Evolutionary conservation across 1,139 yeast species (phyloP).

Genomic region (Hyphopichia khmerensis): DNA sequence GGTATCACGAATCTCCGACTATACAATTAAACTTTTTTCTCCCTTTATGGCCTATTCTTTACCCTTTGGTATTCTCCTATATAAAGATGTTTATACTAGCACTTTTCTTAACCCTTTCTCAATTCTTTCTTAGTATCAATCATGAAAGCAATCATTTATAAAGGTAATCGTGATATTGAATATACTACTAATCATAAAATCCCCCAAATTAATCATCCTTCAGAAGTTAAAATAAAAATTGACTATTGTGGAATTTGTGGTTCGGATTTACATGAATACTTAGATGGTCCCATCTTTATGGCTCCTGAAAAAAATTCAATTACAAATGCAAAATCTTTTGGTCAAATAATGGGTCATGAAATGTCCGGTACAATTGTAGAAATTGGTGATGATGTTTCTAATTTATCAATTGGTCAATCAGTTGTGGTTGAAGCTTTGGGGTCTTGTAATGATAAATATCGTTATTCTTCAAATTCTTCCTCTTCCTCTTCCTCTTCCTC

Average conservation of each 20-base stretch:
- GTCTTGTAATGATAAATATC: conserved; percentile 36
- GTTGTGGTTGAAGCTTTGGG: conserved; percentile 42
- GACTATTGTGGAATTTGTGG: conserved; percentile 63
- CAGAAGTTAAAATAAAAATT: conserved; percentile 51
- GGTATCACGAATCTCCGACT: too few species aligned
- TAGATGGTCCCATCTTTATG: conserved; percentile 54
- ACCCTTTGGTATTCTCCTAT: too few species aligned
- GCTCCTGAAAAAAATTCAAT: conserved; percentile 20
- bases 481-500: too few species aligned
- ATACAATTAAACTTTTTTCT: too few species aligned
- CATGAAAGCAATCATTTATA: conserved; percentile 58
- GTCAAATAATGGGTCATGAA: conserved; percentile 51
- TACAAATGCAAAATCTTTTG: conserved; percentile 11
- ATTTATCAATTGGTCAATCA: conserved; percentile 35
- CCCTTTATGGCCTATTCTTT: too few species aligned
- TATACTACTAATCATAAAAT: conserved; percentile 42
- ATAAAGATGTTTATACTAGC: too few species aligned
- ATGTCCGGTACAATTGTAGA: conserved; percentile 47
- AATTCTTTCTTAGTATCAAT: too few species aligned
- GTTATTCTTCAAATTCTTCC: neutral
- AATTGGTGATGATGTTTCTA: conserved; percentile 17
- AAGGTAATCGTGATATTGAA: conserved; percentile 49
- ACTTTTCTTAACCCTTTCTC: too few species aligned
- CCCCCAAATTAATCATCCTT: conserved; percentile 42
- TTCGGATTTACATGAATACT: conserved; percentile 54